Conservation (phyloP, 2,329 filamentous ascomycete genomes). For the Alternaria sp. region DNA sequence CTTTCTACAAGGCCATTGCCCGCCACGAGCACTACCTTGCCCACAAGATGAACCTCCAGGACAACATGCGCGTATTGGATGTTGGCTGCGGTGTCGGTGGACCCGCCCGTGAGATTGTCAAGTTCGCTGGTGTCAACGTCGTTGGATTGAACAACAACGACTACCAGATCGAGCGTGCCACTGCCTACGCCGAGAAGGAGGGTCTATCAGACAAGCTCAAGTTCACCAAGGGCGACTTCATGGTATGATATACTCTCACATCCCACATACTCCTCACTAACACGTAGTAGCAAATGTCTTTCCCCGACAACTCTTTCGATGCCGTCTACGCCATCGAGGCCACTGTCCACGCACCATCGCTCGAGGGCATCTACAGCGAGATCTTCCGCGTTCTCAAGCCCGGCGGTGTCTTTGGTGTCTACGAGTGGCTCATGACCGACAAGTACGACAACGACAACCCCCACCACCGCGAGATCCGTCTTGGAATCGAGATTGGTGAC, state of each 20-base stretch:
- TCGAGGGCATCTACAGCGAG: constrained; percentile 91
- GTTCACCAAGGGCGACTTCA: constrained; percentile 96
- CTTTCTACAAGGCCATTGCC: constrained; percentile 89
- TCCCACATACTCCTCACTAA: constrained; percentile 2
- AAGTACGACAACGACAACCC: constrained; percentile 89
- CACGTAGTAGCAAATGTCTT: constrained; percentile 79
- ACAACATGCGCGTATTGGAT: constrained; percentile 89
- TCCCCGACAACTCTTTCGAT: constrained; percentile 90
- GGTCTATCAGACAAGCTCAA: constrained; percentile 78
- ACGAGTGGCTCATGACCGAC: constrained; percentile 99
- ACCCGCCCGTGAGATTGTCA: constrained; percentile 92
- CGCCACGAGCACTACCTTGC: constrained; percentile 98
- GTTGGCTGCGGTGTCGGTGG: constrained; percentile 97
- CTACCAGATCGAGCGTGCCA: constrained; percentile 97
- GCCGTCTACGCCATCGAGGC: constrained; percentile 97
- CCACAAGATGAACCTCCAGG: constrained; percentile 82
- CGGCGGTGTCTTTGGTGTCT: constrained; percentile 93
- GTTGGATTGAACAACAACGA: constrained; percentile 98
- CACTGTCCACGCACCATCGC: constrained; percentile 88
- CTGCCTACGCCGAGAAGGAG: constrained; percentile 80
- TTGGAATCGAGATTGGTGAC: constrained; percentile 93
- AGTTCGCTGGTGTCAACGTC: constrained; percentile 89
- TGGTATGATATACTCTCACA: constrained; percentile 59
- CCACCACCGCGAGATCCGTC: constrained; percentile 85
- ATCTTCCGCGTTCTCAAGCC: constrained; percentile 97